These are phyloP conservation scores for Symbiodinium pilosum DNA, from an alignment of 73 alveolate species.

Conservation along the genomic window DNA sequence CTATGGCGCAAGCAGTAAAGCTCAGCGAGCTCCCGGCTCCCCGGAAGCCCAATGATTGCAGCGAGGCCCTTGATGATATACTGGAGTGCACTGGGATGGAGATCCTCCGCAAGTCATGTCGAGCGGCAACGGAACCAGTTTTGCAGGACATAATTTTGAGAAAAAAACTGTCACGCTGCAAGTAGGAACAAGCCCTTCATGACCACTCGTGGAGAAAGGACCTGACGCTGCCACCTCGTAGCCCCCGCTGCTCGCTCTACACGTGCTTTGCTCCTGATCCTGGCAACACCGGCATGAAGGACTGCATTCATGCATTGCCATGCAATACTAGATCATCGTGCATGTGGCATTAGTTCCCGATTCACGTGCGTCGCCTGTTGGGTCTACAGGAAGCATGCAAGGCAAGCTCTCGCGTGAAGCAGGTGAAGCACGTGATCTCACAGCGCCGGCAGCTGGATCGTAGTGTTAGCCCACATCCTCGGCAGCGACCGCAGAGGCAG, in stretches of 20 bases:
- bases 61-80: no score
- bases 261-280: not conserved
- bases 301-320: not conserved
- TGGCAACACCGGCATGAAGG: not conserved
- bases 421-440: not conserved
- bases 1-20: not conserved
- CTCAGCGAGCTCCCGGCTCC: not conserved
- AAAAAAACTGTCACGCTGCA: not conserved
- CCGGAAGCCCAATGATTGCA: not conserved
- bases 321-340: not conserved
- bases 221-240: not conserved
- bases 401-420: not conserved
- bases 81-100: not conserved
- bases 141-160: not conserved
- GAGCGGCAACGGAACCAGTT: not conserved
- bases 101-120: not conserved
- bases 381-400: not conserved
- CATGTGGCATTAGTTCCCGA: not conserved
- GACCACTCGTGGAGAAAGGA: not conserved
- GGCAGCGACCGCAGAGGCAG: not conserved
- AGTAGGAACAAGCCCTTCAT: no score
- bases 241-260: not conserved
- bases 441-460: conserved; percentile 2
- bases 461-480: not conserved
- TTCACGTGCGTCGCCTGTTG: not conserved